Base-by-base conservation (phyloP, 2,329 filamentous ascomycete species). In the Xylariomycetidae sp. region DNA sequence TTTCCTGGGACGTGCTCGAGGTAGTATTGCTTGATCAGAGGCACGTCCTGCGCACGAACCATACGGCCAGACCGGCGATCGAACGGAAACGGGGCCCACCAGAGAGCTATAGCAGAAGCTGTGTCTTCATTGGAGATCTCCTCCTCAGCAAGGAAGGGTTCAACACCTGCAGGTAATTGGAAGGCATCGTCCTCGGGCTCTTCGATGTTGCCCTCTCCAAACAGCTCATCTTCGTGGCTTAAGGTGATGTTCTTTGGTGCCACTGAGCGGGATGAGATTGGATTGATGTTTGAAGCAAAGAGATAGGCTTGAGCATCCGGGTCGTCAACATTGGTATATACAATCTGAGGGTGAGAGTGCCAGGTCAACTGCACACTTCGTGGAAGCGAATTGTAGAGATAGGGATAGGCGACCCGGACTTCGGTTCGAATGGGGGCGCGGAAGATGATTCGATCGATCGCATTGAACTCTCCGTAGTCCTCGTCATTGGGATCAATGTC, bases 401-500 rank as follows among this genome's bases (percentile, higher is more conserved):
- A 96, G 1, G 92, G 92, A 58, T 87, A 97, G 1, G 88, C 88
- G 27, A 98, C 92, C 28, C 90, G 81, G 54, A 94, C 96, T 63
- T 98, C 92, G 7, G 90, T 98, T 48, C 90, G 81, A 45, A 97
- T 94, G 1, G 90, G 89, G 29, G 85, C 83, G 45, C 92, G 85
- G 73, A 98, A 98, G 48, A 98, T 98, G 63, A 98, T 98, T 49
- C 94, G 87, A 55, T 98, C 92, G 51, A 98, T 98, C 20, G 92
- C 92, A 56, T 98, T 98, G 72, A 98, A 98, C 62, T 98, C 92
- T 62, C 92, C 92, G 63, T 98, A 98, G 56, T 98, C 92, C 61
- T 98, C 92, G 49, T 97, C 90, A 51, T 98, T 98, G 2, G 92
- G 92, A 59, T 98, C 89, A 41, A 98, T 89, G 51, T 98, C 92